Base-by-base conservation (phyloP, 1,284 basidiomycete genomes). In the Xerocomus tenax region DNA sequence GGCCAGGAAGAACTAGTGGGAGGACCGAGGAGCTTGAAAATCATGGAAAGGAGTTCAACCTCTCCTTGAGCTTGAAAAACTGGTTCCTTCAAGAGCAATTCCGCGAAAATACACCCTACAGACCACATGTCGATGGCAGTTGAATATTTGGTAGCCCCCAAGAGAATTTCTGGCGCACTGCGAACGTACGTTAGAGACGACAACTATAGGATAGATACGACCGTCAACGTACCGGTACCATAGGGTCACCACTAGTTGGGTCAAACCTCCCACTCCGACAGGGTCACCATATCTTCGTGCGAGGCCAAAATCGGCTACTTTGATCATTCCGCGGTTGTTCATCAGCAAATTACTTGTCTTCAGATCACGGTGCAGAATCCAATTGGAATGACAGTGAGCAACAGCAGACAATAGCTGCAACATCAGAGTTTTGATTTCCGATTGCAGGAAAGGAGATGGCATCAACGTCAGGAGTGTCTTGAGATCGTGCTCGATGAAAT, bases 111-210 rank as follows among this genome's bases (percentile, higher is more conserved):
- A 73, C 96, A 99, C 4, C 96, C 96, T n/a, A 98, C 86, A 42
- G 92, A 96, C 96, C 96, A 99, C 83, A 98, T 86, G 68, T 99
- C 96, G 58, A 99, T 84, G 1, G 94, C 88, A 9, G 94, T 97
- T 8, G 91, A 90, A 69, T 98, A 98, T 42, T 87, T 89, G 46
- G 83, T 86, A 15, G 88, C 89, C 10, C 95, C 96, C 16, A 99
- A 74, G 9, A 99, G 75, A 30, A 99, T 87, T 73, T 98, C 96
- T 3, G 96, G 96, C 6, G 96, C 90, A 45, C 94, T 94, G 63
- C 8, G 48, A 54, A 50, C 43, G 35, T 58, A 7, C 29, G 46
- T 53, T 7, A 53, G 47, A 42, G 29, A 30, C 6, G 12, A 15
- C n/a, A 57, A 34, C 45, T 52, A 47, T 3, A 19, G 4, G 13